Conservation (phyloP, 192 early-diverging fungal genomes). For the Coemansia sp. region DNA sequence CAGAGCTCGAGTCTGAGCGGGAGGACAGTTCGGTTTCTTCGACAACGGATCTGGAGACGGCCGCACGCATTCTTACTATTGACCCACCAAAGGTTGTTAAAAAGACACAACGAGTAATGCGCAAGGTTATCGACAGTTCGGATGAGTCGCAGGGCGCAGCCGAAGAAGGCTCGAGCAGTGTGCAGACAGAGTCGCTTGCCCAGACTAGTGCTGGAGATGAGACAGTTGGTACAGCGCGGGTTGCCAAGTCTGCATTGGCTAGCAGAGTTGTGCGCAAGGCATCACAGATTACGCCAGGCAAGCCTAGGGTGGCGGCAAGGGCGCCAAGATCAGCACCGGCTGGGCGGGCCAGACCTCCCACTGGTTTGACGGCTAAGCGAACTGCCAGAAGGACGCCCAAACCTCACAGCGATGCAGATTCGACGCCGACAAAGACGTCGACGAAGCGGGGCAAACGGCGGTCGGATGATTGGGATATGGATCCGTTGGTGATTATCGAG, state of each 20-base stretch:
- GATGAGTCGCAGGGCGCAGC: slow-evolving; percentile 18
- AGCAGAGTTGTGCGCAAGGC: background rate
- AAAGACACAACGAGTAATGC: background rate
- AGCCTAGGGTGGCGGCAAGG: background rate
- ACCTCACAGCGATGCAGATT: background rate
- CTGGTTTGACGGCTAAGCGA: background rate
- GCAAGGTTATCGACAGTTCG: slow-evolving; percentile 28
- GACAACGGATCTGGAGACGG: background rate
- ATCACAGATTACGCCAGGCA: background rate
- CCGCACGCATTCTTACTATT: background rate
- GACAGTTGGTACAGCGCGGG: background rate
- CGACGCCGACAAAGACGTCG: background rate
- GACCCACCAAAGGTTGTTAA: background rate
- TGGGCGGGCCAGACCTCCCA: slow-evolving; percentile 4
- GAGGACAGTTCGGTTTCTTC: background rate
- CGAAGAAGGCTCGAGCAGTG: background rate
- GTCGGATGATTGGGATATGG: background rate
- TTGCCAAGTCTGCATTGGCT: background rate
- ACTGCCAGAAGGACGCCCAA: background rate
- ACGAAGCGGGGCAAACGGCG: background rate
- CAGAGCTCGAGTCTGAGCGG: background rate
- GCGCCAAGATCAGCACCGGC: slow-evolving; percentile 9
- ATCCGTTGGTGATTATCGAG: slow-evolving; percentile 5
- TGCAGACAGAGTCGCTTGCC: background rate
- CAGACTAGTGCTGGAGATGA: background rate